A percentile compares a stretch with the other conserved stretches of the same genome.
Conservation (phyloP, 129 eudicot genomes). For the Helichrysum umbraculigerum region DNA sequence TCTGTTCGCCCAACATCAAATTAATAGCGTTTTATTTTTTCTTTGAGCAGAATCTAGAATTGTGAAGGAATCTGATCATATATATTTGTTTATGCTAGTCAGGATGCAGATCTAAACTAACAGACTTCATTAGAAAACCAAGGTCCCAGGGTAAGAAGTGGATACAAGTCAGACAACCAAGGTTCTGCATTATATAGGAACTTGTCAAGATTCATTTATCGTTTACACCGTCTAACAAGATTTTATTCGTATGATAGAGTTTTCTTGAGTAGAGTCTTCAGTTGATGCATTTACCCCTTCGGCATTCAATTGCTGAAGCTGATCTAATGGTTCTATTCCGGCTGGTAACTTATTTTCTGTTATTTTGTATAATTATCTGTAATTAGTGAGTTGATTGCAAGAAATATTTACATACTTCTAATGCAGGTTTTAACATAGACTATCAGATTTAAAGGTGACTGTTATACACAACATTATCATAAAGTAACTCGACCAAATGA, state of each 20-base stretch:
- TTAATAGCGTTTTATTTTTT: too few relatives aligned
- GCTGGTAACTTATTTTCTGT: constrained; percentile 49
- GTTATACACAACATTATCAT: neutral
- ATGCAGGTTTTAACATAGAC: constrained; percentile 93
- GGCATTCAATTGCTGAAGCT: constrained; percentile 97
- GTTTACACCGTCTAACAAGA: neutral
- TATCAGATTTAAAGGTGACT: too few relatives aligned
- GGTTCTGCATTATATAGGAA: neutral
- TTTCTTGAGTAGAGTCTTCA: constrained; percentile 95
- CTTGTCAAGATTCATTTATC: neutral
- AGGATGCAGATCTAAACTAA: too few relatives aligned
- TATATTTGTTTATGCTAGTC: too few relatives aligned
- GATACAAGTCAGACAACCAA: too few relatives aligned
- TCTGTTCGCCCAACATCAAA: too few relatives aligned
- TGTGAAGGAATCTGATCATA: too few relatives aligned
- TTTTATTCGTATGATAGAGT: constrained; percentile 49
- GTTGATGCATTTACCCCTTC: constrained; percentile 96
- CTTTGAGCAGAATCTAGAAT: too few relatives aligned
- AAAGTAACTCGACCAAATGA: neutral
- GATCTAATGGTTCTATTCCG: constrained; percentile 98
- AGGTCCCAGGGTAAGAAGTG: too few relatives aligned
- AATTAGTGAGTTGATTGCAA: too few relatives aligned
- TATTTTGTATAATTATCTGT: constrained; percentile 16
- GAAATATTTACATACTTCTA: constrained; percentile 21
- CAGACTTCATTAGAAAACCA: too few relatives aligned